Evolutionary conservation across 768 basidiomycete species (phyloP), one percentile per base, ranked within the genome.

Genomic region (Rubroboletus satanas): DNA sequence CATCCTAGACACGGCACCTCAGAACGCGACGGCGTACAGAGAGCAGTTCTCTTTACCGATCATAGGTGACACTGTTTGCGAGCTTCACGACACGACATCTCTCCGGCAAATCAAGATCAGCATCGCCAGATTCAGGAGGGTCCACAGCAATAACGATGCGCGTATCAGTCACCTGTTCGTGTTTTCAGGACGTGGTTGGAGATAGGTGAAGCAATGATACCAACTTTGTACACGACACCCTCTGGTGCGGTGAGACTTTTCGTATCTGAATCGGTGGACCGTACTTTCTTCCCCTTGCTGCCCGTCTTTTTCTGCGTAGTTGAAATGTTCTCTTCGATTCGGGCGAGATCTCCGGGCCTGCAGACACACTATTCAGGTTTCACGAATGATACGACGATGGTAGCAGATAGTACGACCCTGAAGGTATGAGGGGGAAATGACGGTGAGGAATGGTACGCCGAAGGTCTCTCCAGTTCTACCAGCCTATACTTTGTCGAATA

Each of bases 1-100:
- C 93, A 98, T 97, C 59, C 93, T 93, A 26, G 32, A 49, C 42
- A 54, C n/a, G 15, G 29, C 5, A 35, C n/a, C 5, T 66, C 31
- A 56, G 18, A 9, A 43, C 18, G 32, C 7, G 18, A n/a, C 5
- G 15, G 18, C 14, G 1, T 6, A 39, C 4, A 31, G 21, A 36
- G 32, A 18, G 0, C 17, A 10, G 10, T 18, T 17, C 17, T 23
- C 35, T 57, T 41, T 66, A 83, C 90, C 94, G 80, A 62, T 94
- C 92, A 67, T 90, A 94, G 0, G 95, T 98, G 15, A 91, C 84
- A 51, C 86, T 93, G 62, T 98, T 98, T 12, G 93, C 93, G 2
- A 96, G 77, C 66, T 98, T 98, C 49, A 98, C 68, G 48, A 94
- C 73, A 17, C 90, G 79, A 71, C 93, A 91, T 47, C 88, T 79